Percentiles rank a stretch among this genome's conserved stretches.
Conservation (phyloP, 768 basidiomycete genomes). For the Hemileccinum rubropunctum region DNA sequence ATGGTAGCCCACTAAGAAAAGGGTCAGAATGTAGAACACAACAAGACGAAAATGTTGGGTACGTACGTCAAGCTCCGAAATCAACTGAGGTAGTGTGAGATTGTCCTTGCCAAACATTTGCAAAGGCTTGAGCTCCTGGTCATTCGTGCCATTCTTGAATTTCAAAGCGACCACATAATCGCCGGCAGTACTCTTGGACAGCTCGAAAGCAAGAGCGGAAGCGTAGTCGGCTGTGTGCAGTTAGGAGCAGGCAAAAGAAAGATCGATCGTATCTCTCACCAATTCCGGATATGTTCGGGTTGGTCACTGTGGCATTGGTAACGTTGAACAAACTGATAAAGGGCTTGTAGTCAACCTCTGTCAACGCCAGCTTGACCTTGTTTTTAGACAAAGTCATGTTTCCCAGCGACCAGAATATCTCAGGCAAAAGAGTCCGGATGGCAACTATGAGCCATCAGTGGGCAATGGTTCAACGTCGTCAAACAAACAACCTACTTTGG, state of each 20-base stretch:
- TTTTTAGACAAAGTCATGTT: constrained; percentile 73
- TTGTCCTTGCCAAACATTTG: constrained; percentile 57
- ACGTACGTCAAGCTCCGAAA: constrained; percentile 19
- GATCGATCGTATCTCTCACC: constrained; percentile 43
- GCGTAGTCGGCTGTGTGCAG: constrained; percentile 62
- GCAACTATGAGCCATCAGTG: constrained; percentile 51
- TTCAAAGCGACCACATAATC: constrained; percentile 73
- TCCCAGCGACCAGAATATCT: constrained; percentile 68
- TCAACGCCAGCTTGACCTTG: constrained; percentile 71
- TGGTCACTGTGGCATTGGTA: constrained; percentile 56
- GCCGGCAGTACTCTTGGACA: constrained; percentile 58
- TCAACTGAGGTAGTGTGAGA: constrained; percentile 18
- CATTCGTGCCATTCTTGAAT: constrained; percentile 74
- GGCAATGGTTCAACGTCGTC: background rate
- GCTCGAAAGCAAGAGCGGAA: constrained; percentile 71
- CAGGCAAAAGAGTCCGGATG: constrained; percentile 70
- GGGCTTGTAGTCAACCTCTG: constrained; percentile 82
- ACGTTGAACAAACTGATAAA: constrained; percentile 85
- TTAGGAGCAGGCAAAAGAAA: background rate
- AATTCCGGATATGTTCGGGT: constrained; percentile 61
- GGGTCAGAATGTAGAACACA: background rate
- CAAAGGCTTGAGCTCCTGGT: constrained; percentile 53
- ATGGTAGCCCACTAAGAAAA: constrained; percentile 22
- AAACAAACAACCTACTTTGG: constrained; percentile 53
- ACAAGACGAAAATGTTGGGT: background rate